Base-by-base conservation (phyloP, 768 basidiomycete genomes). In the Gloeophyllum trabeum region DNA sequence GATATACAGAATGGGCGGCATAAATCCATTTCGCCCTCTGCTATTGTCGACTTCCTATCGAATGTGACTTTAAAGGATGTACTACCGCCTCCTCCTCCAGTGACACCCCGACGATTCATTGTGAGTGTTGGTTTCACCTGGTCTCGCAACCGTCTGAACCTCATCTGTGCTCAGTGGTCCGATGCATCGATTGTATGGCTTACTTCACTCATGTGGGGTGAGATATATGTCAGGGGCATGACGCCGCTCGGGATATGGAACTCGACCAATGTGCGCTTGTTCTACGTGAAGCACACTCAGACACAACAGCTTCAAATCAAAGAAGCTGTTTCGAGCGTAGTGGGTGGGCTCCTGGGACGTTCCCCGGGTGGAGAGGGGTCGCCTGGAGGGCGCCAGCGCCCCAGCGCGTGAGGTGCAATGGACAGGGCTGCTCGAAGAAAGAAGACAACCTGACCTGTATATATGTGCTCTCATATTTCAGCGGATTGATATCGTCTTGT, bases 131-230 rank as follows among this genome's bases (percentile, higher is more conserved):
- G 38, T 34, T 34, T 40, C 36, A 35, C 34, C 35, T 24, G 28
- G 19, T n/a, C 22, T 4, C 35, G 36, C 20, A 44, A 23, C 44
- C 32, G 41, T 42, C 32, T 47, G 26, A 50, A 24, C 44, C 35
- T 44, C 7, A 28, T 6, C n/a, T 24, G 10, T 32, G 28, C 6
- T 43, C n/a, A 93, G 88, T 96, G 92, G 92, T 86, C 91, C 10
- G 86, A 92, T 50, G 81, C 88, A 1, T 92, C 90, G 2, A 69
- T 85, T 45, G 73, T 92, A 14, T 97, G 96, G 94, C 69, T 94
- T 26, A 87, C 91, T 3, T 91, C 88, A 1, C 63, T 97, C 41
- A 80, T 93, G 18, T 99, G 94, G 92, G 93, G 96, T 30, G 89
- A 93, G 56, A 75, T 94, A 16, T 99, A 93, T 55, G 84, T 96